Evolutionary conservation across 1,139 yeast species (phyloP), one percentile per base, ranked within the genome.

Genomic region (Taphrina wiesneri): DNA sequence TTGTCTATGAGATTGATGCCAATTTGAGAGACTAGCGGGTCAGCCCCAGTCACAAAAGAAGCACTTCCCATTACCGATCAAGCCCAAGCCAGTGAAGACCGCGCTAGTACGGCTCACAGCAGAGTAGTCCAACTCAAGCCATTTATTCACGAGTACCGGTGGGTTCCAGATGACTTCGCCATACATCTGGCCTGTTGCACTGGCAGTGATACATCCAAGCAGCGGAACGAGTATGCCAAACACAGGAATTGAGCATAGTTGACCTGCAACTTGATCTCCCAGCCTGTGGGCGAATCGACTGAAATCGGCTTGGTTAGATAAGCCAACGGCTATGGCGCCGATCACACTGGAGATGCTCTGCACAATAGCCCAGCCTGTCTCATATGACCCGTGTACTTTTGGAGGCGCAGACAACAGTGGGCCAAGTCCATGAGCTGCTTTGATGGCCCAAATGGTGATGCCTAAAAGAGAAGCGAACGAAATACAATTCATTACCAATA

Each of bases 161-260:
- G 97, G 97, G 46, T 89, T 85, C 97, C 97, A 91, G 73, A 83
- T 83, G 45, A 91, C 82, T 69, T 82, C 83, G 30, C 87, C 90
- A 72, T 86, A 90, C 73, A 90, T 75, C 19, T 82, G 77, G 36
- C 85, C 80, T 4, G 96, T 88, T 0, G 97, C 90, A 5, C 96
- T 86, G 39, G 96, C 87, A 23, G 90, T 93, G 71, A 91, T 79
- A 68, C 91, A 88, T 75, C 97, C 97, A 73, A 91, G 86, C 72
- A 91, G 81, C 17, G 96, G 86, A 17, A 96, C 90, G 67, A 90
- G 73, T 2, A 95, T 86, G 76, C 90, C 90, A 72, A 89, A 82
- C 77, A 82, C 77, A 26, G 46, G 45, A 9, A 62, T 67, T 6
- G 66, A 43, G 21, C 26, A 51, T 13, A 61, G 26, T 32, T 64